Evolutionary conservation across 495 filamentous ascomycete genomes (phyloP).

Genomic region (Darksidea phi): DNA sequence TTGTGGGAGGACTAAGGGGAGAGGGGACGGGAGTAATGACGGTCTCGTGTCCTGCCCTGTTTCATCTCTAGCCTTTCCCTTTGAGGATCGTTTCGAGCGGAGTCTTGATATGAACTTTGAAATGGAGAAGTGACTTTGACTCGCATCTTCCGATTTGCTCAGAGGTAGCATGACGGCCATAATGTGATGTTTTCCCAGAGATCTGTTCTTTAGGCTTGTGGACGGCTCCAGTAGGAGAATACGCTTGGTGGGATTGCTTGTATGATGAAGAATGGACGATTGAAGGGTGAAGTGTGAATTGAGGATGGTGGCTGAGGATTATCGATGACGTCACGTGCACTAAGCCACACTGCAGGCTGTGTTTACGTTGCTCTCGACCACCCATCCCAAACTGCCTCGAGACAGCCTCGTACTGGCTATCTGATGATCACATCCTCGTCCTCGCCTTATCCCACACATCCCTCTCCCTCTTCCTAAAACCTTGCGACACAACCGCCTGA

Average conservation of each 20-base stretch:
- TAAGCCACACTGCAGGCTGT: slow-evolving; percentile 18
- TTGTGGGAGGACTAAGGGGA: slow-evolving; percentile 27
- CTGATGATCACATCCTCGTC: slow-evolving; percentile 1
- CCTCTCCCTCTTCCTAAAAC: slow-evolving; percentile 49
- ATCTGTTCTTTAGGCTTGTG: too few species aligned
- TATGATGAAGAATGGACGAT: neutral
- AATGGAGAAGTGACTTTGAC: slow-evolving; percentile 21
- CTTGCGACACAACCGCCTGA: slow-evolving; percentile 84
- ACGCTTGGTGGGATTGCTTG: neutral
- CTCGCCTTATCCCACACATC: slow-evolving; percentile 24
- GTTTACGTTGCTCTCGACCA: too few species aligned
- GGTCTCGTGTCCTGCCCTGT: slow-evolving; percentile 5
- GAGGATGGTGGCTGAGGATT: neutral
- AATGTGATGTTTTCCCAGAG: too few species aligned
- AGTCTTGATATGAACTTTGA: slow-evolving; percentile 23
- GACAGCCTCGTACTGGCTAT: too few species aligned
- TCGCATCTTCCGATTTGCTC: neutral
- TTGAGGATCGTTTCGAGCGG: slow-evolving; percentile 10
- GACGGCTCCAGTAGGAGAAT: too few species aligned
- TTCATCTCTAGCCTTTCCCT: neutral
- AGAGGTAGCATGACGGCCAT: slow-evolving; percentile 5
- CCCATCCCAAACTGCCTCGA: too few species aligned
- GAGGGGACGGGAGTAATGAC: slow-evolving; percentile 11
- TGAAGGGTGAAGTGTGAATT: neutral
- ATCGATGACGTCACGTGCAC: slow-evolving; percentile 26